phyloP scores from a whole-genome alignment of 768 basidiomycete genomes.

The Kwoniella botswanensis region DNA sequence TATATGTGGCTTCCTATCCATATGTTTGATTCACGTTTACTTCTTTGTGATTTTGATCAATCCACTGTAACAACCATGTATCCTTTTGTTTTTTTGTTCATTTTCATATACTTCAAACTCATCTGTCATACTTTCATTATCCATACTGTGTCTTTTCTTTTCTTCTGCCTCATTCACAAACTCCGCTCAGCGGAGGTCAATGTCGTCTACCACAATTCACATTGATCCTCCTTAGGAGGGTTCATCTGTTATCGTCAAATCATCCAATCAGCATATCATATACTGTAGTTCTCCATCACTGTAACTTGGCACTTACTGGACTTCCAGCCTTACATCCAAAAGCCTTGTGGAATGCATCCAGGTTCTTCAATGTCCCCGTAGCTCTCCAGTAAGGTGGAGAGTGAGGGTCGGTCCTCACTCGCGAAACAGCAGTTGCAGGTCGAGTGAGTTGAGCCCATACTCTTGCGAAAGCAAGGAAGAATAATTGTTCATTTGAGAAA shows the following conservation, averaged over 20 bases:
- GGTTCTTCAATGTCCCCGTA: conserved; percentile 83
- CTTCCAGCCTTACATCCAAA: conserved; percentile 79
- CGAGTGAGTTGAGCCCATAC: conserved; percentile 86
- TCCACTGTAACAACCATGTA: background rate
- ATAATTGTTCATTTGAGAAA: conserved; percentile 73
- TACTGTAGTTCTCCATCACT: background rate
- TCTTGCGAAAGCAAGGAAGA: conserved; percentile 87
- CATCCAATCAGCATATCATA: background rate
- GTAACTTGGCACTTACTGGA: conserved; percentile 64
- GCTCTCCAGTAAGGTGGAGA: conserved; percentile 79
- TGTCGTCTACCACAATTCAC: conserved; percentile 30
- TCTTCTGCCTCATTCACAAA: too few species aligned
- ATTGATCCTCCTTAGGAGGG: conserved; percentile 34
- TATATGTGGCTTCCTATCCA: too few species aligned
- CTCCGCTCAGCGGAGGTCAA: too few species aligned
- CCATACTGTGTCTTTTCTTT: too few species aligned
- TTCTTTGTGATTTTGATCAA: background rate
- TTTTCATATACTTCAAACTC: background rate
- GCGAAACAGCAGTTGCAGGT: conserved; percentile 72
- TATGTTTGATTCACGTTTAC: too few species aligned
- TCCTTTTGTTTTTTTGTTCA: background rate
- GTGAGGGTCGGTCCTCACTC: conserved; percentile 85
- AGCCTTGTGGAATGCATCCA: conserved; percentile 83
- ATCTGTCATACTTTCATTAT: background rate
- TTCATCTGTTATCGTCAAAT: conserved; percentile 25